phyloP scores from a whole-genome alignment of 2,329 filamentous ascomycete genomes.

The Talaromyces sp. region DNA sequence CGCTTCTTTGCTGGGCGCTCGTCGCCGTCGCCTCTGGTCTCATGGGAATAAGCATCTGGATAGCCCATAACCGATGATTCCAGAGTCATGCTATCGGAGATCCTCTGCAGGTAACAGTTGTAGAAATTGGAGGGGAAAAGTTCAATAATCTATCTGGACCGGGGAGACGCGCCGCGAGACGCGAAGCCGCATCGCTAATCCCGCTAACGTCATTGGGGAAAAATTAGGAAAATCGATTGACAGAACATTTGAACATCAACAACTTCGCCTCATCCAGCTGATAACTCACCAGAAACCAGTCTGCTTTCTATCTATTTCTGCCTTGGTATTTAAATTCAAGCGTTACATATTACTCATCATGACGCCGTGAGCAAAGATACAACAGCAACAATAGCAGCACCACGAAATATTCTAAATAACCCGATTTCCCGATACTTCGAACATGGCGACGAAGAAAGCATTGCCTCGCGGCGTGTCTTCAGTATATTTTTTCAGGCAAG shows the following conservation, averaged over 20 bases:
- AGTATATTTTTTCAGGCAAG: background rate
- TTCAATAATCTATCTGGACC: slow-evolving; percentile 9
- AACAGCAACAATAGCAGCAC: background rate
- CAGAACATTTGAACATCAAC: background rate
- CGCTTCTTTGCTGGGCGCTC: slow-evolving; percentile 56
- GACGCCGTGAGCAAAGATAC: background rate
- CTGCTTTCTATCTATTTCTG: background rate
- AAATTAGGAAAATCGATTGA: background rate
- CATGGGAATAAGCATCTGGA: slow-evolving; percentile 26
- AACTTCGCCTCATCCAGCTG: background rate
- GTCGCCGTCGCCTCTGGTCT: slow-evolving; percentile 21
- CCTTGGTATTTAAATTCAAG: background rate
- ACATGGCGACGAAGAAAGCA: slow-evolving; percentile 3
- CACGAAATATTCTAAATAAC: background rate
- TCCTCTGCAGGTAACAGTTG: background rate
- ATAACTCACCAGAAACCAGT: background rate
- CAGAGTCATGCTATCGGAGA: background rate
- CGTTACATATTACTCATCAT: background rate
- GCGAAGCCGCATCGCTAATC: slow-evolving; percentile 16
- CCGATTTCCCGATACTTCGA: background rate
- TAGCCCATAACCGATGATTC: slow-evolving; percentile 25
- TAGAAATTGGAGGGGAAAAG: background rate
- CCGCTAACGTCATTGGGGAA: slow-evolving; percentile 24
- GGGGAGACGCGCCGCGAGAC: slow-evolving; percentile 30
- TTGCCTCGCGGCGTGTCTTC: background rate